Evolutionary conservation across 2,329 filamentous ascomycete species (phyloP).

Genomic region (Claviceps sp.): DNA sequence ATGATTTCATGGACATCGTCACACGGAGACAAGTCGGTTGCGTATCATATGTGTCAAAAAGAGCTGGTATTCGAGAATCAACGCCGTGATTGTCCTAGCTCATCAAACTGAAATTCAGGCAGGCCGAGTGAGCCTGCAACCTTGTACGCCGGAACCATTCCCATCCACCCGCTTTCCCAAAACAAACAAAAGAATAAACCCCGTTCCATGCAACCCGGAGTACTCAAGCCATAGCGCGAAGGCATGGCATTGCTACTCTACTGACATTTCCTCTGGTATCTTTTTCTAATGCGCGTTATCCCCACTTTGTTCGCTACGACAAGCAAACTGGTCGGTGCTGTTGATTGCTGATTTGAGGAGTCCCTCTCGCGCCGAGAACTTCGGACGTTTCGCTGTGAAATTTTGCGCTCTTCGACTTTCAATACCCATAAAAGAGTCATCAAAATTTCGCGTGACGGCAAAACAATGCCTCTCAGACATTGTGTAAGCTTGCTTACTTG

Average conservation of each 20-base stretch:
- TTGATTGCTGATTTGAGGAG: constrained; percentile 11
- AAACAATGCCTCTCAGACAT: constrained; percentile 23
- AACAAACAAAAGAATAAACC: background rate
- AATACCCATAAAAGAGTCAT: constrained; percentile 35
- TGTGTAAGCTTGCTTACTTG: constrained; percentile 20
- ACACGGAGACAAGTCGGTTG: too few species aligned
- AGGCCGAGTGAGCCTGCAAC: constrained; percentile 2
- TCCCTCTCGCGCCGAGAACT: constrained; percentile 14
- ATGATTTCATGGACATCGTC: too few species aligned
- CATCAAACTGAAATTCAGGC: background rate
- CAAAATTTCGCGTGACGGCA: constrained; percentile 35
- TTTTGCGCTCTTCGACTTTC: constrained; percentile 27
- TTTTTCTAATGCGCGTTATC: constrained; percentile 10
- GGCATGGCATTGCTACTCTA: too few species aligned
- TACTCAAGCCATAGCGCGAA: too few species aligned
- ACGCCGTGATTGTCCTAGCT: too few species aligned
- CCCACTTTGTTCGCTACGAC: constrained; percentile 13
- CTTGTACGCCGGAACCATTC: constrained; percentile 5
- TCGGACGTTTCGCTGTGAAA: constrained; percentile 12
- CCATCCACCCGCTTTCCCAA: background rate
- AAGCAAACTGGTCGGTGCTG: constrained; percentile 9
- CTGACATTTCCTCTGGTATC: constrained; percentile 5
- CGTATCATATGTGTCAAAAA: too few species aligned
- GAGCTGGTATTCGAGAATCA: too few species aligned
- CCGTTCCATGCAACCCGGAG: constrained; percentile 1